Evolutionary conservation across 1,139 yeast genomes (phyloP).

Genomic region (Taphrina sp.): DNA sequence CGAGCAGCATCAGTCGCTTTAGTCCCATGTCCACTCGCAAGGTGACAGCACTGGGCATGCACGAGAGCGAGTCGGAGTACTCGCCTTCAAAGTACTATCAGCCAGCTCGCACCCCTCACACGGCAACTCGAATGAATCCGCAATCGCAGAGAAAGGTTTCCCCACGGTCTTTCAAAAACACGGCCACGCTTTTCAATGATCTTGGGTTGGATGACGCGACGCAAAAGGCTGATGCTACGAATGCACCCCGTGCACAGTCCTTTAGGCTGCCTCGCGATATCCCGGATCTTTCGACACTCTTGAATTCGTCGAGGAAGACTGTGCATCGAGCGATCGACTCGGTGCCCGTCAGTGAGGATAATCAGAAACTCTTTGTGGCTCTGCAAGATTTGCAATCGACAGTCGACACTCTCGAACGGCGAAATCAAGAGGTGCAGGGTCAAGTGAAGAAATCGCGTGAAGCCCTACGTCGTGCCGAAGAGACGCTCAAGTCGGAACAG

Average conservation of each 20-base stretch:
- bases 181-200: constrained; percentile 31
- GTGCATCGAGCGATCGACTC: constrained; percentile 36
- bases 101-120: constrained; percentile 16
- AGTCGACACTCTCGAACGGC: constrained; percentile 36
- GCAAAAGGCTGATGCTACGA: not conserved
- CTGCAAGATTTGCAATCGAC: constrained; percentile 37
- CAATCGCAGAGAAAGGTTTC: constrained; percentile 24
- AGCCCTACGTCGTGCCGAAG: constrained; percentile 23
- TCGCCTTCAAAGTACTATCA: constrained; percentile 23
- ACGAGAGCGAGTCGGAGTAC: constrained; percentile 25
- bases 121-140: constrained; percentile 10
- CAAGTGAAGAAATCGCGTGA: constrained; percentile 31
- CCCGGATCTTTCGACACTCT: constrained; percentile 26
- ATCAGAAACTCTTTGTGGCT: constrained; percentile 37
- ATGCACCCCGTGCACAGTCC: constrained; percentile 18
- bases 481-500: constrained; percentile 32
- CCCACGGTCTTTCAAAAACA: constrained; percentile 31
- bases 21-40: constrained; percentile 29
- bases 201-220: constrained; percentile 30
- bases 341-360: constrained; percentile 38
- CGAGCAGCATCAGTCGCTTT: constrained; percentile 10
- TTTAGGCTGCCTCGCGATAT: constrained; percentile 21
- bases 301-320: constrained; percentile 15
- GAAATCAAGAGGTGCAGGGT: constrained; percentile 31
- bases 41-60: constrained; percentile 24